A percentile compares a stretch with the other conserved stretches of the same genome.
Conservation (phyloP, 257 asterid genomes). For the Vinca minor region DNA sequence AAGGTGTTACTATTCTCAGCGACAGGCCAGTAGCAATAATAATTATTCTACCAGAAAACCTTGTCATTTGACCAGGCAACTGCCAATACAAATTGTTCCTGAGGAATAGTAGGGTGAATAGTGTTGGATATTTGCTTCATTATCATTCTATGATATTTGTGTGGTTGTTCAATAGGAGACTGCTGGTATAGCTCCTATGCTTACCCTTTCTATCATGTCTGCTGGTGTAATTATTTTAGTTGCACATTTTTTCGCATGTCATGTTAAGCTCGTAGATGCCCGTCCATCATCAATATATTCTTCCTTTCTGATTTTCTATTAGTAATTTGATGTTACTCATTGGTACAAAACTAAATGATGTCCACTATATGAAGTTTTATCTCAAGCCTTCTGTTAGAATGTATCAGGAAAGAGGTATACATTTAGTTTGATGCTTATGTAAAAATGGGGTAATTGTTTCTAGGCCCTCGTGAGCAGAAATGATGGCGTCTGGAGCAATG, state of each 20-base stretch:
- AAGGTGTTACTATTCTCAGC: too few species aligned
- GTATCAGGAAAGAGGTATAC: not conserved
- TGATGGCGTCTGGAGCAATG: conserved; percentile 96
- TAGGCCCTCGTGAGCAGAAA: conserved; percentile 94
- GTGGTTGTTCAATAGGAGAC: not conserved
- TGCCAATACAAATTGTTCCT: not conserved
- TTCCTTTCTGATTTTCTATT: not conserved
- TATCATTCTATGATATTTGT: not conserved
- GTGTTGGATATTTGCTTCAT: not conserved
- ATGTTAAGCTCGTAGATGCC: not conserved
- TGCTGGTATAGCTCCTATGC: not conserved
- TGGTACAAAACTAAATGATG: not conserved
- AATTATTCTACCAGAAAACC: not conserved
- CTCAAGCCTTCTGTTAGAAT: not conserved
- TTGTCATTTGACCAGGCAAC: not conserved
- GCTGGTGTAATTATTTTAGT: not conserved
- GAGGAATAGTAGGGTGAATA: not conserved
- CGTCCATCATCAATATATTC: not conserved
- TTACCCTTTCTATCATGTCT: not conserved
- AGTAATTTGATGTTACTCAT: not conserved
- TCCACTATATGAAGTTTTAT: not conserved
- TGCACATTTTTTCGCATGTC: not conserved
- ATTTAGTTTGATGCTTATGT: conserved; percentile 22
- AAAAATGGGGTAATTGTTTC: conserved; percentile 18
- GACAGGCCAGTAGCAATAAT: not conserved